Evolutionary conservation across 140 eudicot genomes (phyloP).

Genomic region (Stevia rebaudiana): DNA sequence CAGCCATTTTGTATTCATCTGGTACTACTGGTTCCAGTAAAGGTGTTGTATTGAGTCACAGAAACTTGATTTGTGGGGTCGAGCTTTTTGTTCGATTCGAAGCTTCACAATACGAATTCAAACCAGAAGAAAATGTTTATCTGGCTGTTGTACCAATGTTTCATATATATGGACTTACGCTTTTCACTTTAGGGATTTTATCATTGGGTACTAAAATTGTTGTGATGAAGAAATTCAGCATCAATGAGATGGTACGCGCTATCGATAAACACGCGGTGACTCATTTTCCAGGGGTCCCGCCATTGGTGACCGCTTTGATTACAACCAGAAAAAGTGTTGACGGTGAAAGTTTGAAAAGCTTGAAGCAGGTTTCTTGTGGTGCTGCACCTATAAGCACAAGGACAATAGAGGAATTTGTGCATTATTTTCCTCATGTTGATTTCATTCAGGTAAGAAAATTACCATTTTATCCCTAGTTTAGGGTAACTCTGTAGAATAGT

Average conservation of each 20-base stretch:
- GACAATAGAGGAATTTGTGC: slow-evolving; percentile 56
- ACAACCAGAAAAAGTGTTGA: slow-evolving; percentile 34
- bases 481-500: too few species aligned
- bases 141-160: slow-evolving; percentile 83
- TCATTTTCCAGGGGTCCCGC: slow-evolving; percentile 77
- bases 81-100: slow-evolving; percentile 78
- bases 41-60: slow-evolving; percentile 68
- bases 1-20: slow-evolving; percentile 77
- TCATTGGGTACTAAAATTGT: slow-evolving; percentile 64
- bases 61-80: slow-evolving; percentile 66
- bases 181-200: slow-evolving; percentile 49
- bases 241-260: slow-evolving; percentile 44
- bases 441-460: slow-evolving; percentile 64
- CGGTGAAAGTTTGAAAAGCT: slow-evolving; percentile 36
- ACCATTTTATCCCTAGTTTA: neutral
- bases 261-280: slow-evolving; percentile 57
- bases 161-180: slow-evolving; percentile 56
- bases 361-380: slow-evolving; percentile 87
- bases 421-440: slow-evolving; percentile 60
- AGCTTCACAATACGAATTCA: slow-evolving; percentile 51
- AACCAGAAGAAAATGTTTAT: slow-evolving; percentile 45
- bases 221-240: slow-evolving; percentile 55
- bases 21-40: slow-evolving; percentile 82
- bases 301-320: slow-evolving; percentile 53
- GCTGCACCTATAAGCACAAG: slow-evolving; percentile 59